These are phyloP conservation scores for Xenoacremonium recifei DNA, from an alignment of 2,329 filamentous ascomycete species.

Conservation along the genomic window DNA sequence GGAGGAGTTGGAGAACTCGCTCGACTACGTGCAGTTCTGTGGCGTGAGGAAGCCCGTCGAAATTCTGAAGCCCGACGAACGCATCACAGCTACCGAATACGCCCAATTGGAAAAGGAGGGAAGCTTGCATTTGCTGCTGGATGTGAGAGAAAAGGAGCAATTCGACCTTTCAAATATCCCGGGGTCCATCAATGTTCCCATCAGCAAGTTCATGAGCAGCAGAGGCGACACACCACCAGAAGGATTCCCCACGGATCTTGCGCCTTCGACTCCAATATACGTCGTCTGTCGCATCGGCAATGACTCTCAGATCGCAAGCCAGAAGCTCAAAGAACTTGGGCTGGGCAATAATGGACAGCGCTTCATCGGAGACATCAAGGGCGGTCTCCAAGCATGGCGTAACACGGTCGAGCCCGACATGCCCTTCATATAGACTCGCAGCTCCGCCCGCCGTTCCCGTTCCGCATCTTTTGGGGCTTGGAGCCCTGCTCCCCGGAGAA, in stretches of 20 bases:
- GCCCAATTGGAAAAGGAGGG: constrained; percentile 25
- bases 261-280: constrained; percentile 57
- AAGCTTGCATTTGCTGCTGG: constrained; percentile 61
- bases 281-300: constrained; percentile 74
- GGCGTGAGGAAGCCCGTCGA: constrained; percentile 57
- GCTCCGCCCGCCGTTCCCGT: no score
- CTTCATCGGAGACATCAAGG: constrained; percentile 68
- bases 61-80: constrained; percentile 60
- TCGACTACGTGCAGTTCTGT: constrained; percentile 88
- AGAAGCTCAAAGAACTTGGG: constrained; percentile 62
- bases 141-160: constrained; percentile 82
- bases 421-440: constrained; percentile 47
- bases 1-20: constrained; percentile 57
- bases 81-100: constrained; percentile 66
- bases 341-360: constrained; percentile 50
- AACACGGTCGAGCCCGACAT: constrained; percentile 59
- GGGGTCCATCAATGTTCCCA: constrained; percentile 70
- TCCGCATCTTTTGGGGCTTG: no score
- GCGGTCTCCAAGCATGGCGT: constrained; percentile 73
- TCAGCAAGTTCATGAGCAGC: constrained; percentile 55
- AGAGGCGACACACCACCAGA: constrained; percentile 28
- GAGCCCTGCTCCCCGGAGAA: no score
- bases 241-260: constrained; percentile 40
- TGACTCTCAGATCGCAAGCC: constrained; percentile 71
- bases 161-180: constrained; percentile 77